Evolutionary conservation across 2,329 filamentous ascomycete species (phyloP), one percentile per base, ranked within the genome.

Genomic region (Neophaeococcomyces mojaviensis): DNA sequence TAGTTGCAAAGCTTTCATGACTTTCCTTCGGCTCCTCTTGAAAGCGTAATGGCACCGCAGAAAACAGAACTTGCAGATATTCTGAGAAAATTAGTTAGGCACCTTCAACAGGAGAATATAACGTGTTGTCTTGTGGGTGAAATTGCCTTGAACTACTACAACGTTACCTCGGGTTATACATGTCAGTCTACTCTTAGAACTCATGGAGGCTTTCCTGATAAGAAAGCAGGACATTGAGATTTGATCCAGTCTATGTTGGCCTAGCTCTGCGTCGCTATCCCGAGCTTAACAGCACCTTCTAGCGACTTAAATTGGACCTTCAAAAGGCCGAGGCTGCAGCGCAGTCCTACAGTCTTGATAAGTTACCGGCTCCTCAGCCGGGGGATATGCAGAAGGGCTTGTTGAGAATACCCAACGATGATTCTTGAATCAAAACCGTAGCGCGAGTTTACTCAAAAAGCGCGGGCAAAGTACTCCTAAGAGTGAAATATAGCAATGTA

Each of bases 221-320:
- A 22, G n/a, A 38, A 38, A 38, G 35, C 35, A 38, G 35, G 35
- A 19, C 35, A 38, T 38, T 38, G 35, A 38, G 19, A 44, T 42
- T 55, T 34, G 40, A 52, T 36, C 40, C 37, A 32, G 45, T 30
- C 31, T 49, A 47, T 37, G 50, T 54, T 33, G 54, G 55, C 30
- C 40, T 56, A 19, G 55, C 53, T 15, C 22, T 56, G 28, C 55
- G 49, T 33, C 35, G 47, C 26, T 56, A 55, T 35, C 50, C 51
- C 13, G 47, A 57, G 30, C 53, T 57, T n/a, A 43, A 48, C 44
- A 22, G 36, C 45, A 26, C 48, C 24, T 49, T 51, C 44, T 20
- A 33, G 22, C 41, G 42, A 18, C 33, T 53, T 15, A 39, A 38
- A 28, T 38, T 53, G 24, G 31, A 49, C 47, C 18, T 51, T 49